Percentiles rank a stretch among this genome's conserved stretches.
Conservation (phyloP, 2,329 filamentous ascomycete species). For the Hypoxylon sp. region DNA sequence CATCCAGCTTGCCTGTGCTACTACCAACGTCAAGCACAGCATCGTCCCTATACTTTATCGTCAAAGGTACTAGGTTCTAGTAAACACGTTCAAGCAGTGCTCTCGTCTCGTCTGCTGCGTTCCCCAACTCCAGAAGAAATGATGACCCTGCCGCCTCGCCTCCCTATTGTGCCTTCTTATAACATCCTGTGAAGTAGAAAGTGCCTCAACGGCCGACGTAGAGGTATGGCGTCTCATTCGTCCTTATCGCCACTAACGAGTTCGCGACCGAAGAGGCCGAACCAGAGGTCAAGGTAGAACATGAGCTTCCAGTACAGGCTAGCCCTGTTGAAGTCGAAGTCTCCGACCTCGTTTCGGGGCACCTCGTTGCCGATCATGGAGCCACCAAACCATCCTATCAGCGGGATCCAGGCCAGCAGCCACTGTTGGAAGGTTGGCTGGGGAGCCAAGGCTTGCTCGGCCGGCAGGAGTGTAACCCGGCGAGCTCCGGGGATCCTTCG, state of each 20-base stretch:
- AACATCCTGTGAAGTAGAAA: slow-evolving; percentile 4
- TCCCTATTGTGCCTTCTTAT: background rate
- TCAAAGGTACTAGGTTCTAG: background rate
- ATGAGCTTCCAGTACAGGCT: slow-evolving; percentile 77
- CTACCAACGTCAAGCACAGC: slow-evolving; percentile 15
- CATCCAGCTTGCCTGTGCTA: slow-evolving; percentile 23
- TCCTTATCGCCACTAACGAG: slow-evolving; percentile 70
- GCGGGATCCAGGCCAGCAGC: slow-evolving; percentile 73
- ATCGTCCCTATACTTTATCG: slow-evolving; percentile 23
- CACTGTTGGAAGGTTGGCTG: slow-evolving; percentile 75
- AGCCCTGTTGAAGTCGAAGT: slow-evolving; percentile 80
- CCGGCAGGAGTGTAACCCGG: slow-evolving; percentile 73
- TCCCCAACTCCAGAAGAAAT: slow-evolving; percentile 25
- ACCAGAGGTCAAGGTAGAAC: slow-evolving; percentile 71
- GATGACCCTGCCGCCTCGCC: slow-evolving; percentile 4
- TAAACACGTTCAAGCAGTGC: background rate
- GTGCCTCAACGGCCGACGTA: background rate
- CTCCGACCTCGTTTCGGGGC: slow-evolving; percentile 77
- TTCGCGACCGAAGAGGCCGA: slow-evolving; percentile 70
- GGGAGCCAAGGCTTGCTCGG: slow-evolving; percentile 77
- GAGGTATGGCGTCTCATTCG: slow-evolving; percentile 56
- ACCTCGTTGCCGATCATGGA: slow-evolving; percentile 82
- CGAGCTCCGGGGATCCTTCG: slow-evolving; percentile 75
- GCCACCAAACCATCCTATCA: slow-evolving; percentile 78
- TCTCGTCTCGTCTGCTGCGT: slow-evolving; percentile 11